Evolutionary conservation across 768 basidiomycete genomes (phyloP).

Genomic region (Russula emetica): DNA sequence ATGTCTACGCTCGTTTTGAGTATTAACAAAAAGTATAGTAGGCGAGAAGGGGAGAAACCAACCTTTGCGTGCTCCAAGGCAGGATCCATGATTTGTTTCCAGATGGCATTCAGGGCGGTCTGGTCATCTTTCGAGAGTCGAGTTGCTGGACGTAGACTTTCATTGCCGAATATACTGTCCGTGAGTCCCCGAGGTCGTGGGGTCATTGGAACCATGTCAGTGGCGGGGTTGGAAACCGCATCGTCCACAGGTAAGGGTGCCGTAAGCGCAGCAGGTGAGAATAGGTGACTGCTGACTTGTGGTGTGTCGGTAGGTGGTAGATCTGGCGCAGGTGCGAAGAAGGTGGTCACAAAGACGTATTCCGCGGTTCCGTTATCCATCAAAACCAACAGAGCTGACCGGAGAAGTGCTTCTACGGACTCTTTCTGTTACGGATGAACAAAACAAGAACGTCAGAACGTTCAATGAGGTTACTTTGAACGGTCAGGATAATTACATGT

Average conservation of each 20-base stretch:
- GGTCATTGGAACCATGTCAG: constrained; percentile 46
- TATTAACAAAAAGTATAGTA: not conserved
- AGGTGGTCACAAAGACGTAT: constrained; percentile 79
- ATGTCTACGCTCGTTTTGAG: constrained; percentile 44
- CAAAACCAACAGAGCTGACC: constrained; percentile 83
- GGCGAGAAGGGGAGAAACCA: constrained; percentile 27
- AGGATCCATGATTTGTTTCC: constrained; percentile 93
- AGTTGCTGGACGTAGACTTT: constrained; percentile 32
- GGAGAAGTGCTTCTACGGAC: constrained; percentile 74
- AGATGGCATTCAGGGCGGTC: constrained; percentile 57
- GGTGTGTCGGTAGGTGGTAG: constrained; percentile 20
- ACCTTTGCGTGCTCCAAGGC: constrained; percentile 83
- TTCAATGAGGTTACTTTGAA: not conserved
- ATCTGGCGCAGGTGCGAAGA: constrained; percentile 52
- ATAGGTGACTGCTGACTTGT: constrained; percentile 27
- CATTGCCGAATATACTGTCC: constrained; percentile 37
- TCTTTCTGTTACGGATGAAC: constrained; percentile 53
- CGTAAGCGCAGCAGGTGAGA: constrained; percentile 39
- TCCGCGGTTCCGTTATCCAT: constrained; percentile 95
- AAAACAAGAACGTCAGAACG: constrained; percentile 1
- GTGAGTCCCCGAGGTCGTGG: constrained; percentile 29
- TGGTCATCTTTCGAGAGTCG: constrained; percentile 52
- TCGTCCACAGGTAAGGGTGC: constrained; percentile 33
- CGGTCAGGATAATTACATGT: constrained; percentile 55
- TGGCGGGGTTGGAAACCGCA: constrained; percentile 35